A percentile compares a stretch with the other conserved stretches of the same genome.
phyloP scores from a whole-genome alignment of 2,329 filamentous ascomycete species.

The Colletotrichum eleusines region DNA sequence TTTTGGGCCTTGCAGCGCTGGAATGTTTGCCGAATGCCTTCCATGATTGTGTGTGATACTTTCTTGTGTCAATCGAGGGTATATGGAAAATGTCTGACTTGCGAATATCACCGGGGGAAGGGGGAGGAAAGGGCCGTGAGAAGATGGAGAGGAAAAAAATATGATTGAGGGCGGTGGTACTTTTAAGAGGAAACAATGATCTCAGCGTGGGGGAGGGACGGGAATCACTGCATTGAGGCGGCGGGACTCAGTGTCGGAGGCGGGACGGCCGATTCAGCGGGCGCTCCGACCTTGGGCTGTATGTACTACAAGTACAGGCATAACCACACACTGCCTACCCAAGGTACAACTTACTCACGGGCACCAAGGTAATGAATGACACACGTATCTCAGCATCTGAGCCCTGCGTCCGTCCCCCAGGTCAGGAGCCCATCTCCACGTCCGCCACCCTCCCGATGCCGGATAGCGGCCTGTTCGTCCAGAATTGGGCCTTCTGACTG shows the following conservation, averaged over 20 bases:
- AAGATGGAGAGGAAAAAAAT: conserved; percentile 2
- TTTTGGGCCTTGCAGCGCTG: conserved; percentile 70
- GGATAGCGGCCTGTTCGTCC: conserved; percentile 16
- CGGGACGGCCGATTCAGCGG: conserved; percentile 8
- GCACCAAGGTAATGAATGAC: no score
- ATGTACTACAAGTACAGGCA: no score
- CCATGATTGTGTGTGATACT: conserved; percentile 55
- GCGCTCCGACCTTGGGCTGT: conserved; percentile 19
- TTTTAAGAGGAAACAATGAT: conserved; percentile 29
- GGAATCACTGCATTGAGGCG: no score
- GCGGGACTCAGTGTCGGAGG: conserved; percentile 12
- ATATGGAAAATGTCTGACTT: conserved; percentile 24
- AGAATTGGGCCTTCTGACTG: conserved; percentile 7
- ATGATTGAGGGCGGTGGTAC: conserved; percentile 24
- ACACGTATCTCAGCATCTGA: not conserved
- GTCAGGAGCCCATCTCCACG: no score
- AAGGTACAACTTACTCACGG: no score
- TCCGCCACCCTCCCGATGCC: conserved; percentile 29
- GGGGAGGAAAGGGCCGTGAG: not conserved
- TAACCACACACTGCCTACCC: no score
- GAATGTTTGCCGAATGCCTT: conserved; percentile 70
- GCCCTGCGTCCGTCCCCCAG: not conserved
- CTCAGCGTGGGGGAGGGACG: conserved; percentile 20
- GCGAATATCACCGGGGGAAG: conserved; percentile 5
- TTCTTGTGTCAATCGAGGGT: conserved; percentile 27